Base-by-base conservation (phyloP, 768 basidiomycete species). In the Lactifluus hygrophoroides region DNA sequence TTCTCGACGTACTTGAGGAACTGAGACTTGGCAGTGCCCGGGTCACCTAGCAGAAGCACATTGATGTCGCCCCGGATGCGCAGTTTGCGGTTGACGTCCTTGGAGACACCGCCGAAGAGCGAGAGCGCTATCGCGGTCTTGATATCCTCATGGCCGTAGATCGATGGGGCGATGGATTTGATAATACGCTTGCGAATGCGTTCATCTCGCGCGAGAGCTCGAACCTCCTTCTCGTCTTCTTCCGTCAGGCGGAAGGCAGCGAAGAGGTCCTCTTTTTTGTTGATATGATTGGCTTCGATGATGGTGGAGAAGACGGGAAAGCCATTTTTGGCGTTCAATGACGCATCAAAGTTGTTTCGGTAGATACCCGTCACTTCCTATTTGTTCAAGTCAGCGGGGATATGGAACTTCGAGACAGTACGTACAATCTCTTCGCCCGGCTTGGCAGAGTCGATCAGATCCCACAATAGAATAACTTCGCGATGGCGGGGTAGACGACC, bases 1-100 rank as follows among this genome's bases (percentile, higher is more conserved):
- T 99, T 99, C 71, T 99, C 96, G 34, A 93, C 92, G 66, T 98
- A 99, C 73, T 98, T 98, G 66, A 99, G 77, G 79, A 99, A 94
- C 69, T 99, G 96, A 0, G 95, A 98, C 72, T 99, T 98, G 58
- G 96, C 96, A 9, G 96, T 99, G 67, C 96, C 96, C 7, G 96
- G 96, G 72, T 99, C 96, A 57, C 96, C 96, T 19, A 99, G 84
- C 3, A 98, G 77, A 37, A 99, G 85, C 9, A 98, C 80, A 68
- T 99, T 99, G 71, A 99, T 99, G 69, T 99, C 96, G 16, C 96
- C 96, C 72, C 96, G 86, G 65, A 99, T 92, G 40, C 89, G 83
- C 71, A 91, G 90, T 72, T 99, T 98, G 68, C 91, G 83, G 67
- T 96, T 94, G 73, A 98, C 91, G 69, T 99, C 92, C 71, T 99